Percentiles rank a stretch among this genome's conserved stretches.
Conservation (phyloP, 257 asterid species). For the Mitragyna speciosa region DNA sequence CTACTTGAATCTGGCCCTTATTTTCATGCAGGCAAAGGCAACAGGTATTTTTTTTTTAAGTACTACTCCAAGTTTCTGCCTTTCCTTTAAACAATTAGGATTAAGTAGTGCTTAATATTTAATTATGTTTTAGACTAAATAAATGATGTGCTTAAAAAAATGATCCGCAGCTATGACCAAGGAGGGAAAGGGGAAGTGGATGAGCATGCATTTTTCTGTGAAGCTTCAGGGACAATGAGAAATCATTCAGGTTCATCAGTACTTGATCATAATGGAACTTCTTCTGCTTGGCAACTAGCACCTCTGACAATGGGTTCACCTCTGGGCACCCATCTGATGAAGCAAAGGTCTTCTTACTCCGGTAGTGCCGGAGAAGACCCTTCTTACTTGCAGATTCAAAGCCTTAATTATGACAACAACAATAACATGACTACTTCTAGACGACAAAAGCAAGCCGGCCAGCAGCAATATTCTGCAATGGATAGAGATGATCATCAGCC, state of each 20-base stretch:
- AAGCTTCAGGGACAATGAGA: constrained; percentile 45
- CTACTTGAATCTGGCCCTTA: constrained; percentile 43
- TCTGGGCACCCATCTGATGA: constrained; percentile 37
- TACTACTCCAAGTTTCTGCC: not conserved
- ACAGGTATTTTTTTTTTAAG: constrained; percentile 29
- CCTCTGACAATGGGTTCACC: constrained; percentile 56
- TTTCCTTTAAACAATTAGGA: too few relatives aligned
- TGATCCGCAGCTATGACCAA: constrained; percentile 34
- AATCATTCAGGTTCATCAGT: constrained; percentile 28
- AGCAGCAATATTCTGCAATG: not conserved
- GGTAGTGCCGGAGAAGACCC: constrained; percentile 23
- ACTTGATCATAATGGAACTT: constrained; percentile 10
- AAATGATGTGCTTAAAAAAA: not conserved
- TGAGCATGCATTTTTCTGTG: constrained; percentile 54
- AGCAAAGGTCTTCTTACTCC: constrained; percentile 37
- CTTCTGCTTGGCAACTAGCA: constrained; percentile 49
- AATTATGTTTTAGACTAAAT: not conserved
- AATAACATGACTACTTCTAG: constrained; percentile 20
- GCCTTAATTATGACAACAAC: constrained; percentile 17
- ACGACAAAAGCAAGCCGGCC: constrained; percentile 27
- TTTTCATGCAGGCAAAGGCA: constrained; percentile 31
- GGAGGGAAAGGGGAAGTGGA: constrained; percentile 46
- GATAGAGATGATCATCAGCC: constrained; percentile 50
- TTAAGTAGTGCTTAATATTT: not conserved
- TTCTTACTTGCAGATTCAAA: constrained; percentile 31